Base-by-base conservation (phyloP, 2,329 filamentous ascomycete species). In the Clarireedia monteithiana region DNA sequence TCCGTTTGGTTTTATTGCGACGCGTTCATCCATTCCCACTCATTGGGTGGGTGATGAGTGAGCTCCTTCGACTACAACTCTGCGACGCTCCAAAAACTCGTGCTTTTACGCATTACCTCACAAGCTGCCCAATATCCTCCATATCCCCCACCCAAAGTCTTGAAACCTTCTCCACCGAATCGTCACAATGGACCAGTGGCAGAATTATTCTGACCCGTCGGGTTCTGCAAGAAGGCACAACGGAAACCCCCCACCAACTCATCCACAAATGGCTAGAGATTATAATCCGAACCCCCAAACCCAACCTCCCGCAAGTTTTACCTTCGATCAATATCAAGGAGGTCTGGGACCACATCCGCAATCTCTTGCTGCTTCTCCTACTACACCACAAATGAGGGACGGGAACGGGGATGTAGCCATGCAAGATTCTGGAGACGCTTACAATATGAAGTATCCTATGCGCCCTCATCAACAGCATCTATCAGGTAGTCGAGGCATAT, bases 341-440 rank as follows among this genome's bases (percentile, higher is more conserved):
- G 71, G 69, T 54, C 65, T 75, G 56, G 57, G 62, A 63, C 70
- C 53, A 39, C 73, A 72, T 66, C 70, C 75, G 59, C 74, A 75
- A 71, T 77, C 80, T 65, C 75, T 83, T 67, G 75, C 77, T 58
- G 75, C 78, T 40, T 84, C 84, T 56, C 78, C 84, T 60, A 75
- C 82, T 67, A 72, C 73, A 57, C 77, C 77, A 61, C 80, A 83
- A 66, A 71, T 79, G 66, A 84, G 85, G 75, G 86, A 89, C 73
- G 81, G 82, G 62, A 89, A 87, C 69, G 82, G 84, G 66, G 88
- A 91, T 73, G 79, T 89, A 57, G 77, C 85, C 59, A 96, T 96
- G 91, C 89, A 94, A 72, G 91, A 96, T 72, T 83, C 83, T 59
- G 79, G 80, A 71, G 83, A 88, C 48, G 95, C 95, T 73, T 85